Evolutionary conservation across 306 rosid genomes (phyloP).

Genomic region (Lagenaria siceraria): DNA sequence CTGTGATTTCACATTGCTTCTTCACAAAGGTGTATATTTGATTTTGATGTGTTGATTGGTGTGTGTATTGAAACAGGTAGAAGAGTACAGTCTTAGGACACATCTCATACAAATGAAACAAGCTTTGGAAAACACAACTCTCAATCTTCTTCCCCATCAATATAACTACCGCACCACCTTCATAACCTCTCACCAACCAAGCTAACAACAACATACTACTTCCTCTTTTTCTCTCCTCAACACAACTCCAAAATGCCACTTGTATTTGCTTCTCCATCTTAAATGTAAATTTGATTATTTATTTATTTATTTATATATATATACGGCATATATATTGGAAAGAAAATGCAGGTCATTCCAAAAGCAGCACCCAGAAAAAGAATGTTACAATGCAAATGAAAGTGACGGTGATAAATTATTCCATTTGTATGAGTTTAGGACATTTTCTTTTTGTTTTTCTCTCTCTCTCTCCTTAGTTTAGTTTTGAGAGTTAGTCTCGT

Average conservation of each 20-base stretch:
- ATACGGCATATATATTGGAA: neutral
- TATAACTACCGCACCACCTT: neutral
- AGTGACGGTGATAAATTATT: neutral
- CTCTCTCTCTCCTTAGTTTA: neutral
- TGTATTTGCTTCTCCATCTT: constrained; percentile 2
- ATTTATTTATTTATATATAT: neutral
- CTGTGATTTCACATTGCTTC: neutral
- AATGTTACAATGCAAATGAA: neutral
- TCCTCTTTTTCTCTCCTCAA: too few relatives aligned
- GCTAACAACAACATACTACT: neutral
- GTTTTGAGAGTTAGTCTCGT: neutral
- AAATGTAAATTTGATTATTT: constrained; percentile 7
- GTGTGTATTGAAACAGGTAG: constrained; percentile 42
- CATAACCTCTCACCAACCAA: neutral
- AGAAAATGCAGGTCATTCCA: constrained; percentile 8
- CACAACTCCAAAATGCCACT: neutral
- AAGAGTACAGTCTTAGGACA: constrained; percentile 76
- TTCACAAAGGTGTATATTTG: neutral
- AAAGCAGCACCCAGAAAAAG: neutral
- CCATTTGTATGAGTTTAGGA: neutral
- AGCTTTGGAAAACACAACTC: constrained; percentile 32
- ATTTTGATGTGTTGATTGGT: neutral
- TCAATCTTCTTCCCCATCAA: constrained; percentile 13
- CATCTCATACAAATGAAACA: constrained; percentile 68
- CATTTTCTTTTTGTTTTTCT: neutral